phyloP scores from a whole-genome alignment of 768 basidiomycete species.

The Hysterangium stoloniferum region DNA sequence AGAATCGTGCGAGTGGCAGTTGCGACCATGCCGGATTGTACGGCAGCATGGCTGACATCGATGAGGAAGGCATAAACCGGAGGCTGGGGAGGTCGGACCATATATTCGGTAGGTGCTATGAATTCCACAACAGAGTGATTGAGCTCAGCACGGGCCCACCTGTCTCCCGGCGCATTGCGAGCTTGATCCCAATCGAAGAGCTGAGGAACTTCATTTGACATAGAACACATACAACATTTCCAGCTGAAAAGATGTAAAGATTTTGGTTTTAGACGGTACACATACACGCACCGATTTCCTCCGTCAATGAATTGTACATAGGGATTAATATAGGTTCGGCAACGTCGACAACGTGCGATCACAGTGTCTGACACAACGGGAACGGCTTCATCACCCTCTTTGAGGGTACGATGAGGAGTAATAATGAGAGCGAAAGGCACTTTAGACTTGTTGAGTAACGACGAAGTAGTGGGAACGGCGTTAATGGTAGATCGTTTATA shows the following conservation, averaged over 20 bases:
- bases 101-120: constrained; percentile 97
- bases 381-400: constrained; percentile 76
- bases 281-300: constrained; percentile 63
- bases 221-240: constrained; percentile 99
- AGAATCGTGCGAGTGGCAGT: constrained; percentile 95
- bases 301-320: constrained; percentile 98
- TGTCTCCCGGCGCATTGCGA: constrained; percentile 88
- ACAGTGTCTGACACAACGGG: constrained; percentile 91
- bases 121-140: constrained; percentile 94
- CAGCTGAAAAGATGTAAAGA: constrained; percentile 42
- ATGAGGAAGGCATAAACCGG: constrained; percentile 96
- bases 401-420: constrained; percentile 82
- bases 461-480: constrained; percentile 85
- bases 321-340: constrained; percentile 95
- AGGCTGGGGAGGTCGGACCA: constrained; percentile 97
- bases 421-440: constrained; percentile 84
- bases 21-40: constrained; percentile 96
- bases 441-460: constrained; percentile 82
- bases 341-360: constrained; percentile 92
- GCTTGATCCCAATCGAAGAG: constrained; percentile 97
- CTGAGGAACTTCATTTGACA: constrained; percentile 97
- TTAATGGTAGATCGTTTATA: constrained; percentile 91
- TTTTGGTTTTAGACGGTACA: background rate
- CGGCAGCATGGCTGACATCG: constrained; percentile 88
- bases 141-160: constrained; percentile 90